phyloP scores from a whole-genome alignment of 352 stramenopile genomes.

The Phytophthora tubulina region DNA sequence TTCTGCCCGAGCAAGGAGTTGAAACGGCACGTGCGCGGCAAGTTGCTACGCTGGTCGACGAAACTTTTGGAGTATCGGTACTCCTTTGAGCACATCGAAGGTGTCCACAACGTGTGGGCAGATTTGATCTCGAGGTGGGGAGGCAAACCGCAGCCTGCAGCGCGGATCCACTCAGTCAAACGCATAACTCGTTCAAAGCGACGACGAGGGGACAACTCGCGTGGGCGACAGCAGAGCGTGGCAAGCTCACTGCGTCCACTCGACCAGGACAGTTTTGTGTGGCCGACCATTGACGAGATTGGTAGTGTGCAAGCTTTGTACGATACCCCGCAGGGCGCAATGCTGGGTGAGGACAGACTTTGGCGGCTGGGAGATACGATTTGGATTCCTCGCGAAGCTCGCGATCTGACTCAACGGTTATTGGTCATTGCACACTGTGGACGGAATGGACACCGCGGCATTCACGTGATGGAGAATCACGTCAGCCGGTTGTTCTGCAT shows the following conservation, averaged over 20 bases:
- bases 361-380: slow-evolving; percentile 5
- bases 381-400: slow-evolving; percentile 9
- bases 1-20: background rate
- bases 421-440: slow-evolving; percentile 22
- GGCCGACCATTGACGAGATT: slow-evolving; percentile 9
- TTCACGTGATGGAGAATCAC: slow-evolving; percentile 22
- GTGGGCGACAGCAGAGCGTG: background rate
- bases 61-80: slow-evolving; percentile 21
- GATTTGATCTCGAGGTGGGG: slow-evolving; percentile 22
- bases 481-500: slow-evolving; percentile 19
- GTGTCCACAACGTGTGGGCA: slow-evolving; percentile 19
- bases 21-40: slow-evolving; percentile 1
- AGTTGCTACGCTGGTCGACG: slow-evolving; percentile 9
- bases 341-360: background rate
- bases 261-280: slow-evolving; percentile 3
- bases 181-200: background rate
- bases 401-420: background rate
- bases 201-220: background rate
- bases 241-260: slow-evolving; percentile 1
- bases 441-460: slow-evolving; percentile 8
- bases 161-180: slow-evolving; percentile 4
- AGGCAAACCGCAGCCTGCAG: background rate
- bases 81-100: slow-evolving; percentile 25
- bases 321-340: background rate
- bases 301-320: slow-evolving; percentile 1